phyloP scores from a whole-genome alignment of 129 eudicot genomes.

The Helichrysum umbraculigerum region DNA sequence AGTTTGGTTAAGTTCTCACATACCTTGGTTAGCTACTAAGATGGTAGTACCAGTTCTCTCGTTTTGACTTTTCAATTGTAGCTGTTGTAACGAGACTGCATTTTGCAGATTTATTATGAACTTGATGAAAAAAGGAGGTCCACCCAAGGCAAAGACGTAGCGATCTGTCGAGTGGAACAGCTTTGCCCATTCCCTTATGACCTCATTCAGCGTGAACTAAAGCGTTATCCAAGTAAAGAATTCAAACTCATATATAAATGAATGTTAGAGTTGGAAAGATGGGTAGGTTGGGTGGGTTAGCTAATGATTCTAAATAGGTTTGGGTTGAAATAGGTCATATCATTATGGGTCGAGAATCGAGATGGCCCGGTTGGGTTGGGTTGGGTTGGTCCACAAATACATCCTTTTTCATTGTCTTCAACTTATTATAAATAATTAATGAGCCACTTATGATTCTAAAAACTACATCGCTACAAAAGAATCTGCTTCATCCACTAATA shows the following conservation, averaged over 20 bases:
- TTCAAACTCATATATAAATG: not conserved
- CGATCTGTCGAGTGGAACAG: constrained; percentile 96
- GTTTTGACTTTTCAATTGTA: not conserved
- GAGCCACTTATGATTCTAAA: not conserved
- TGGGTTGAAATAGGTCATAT: not conserved
- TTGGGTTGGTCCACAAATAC: not conserved
- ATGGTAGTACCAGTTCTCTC: not conserved
- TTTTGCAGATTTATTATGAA: constrained; percentile 80
- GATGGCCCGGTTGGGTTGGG: too few species aligned
- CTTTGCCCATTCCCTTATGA: too few species aligned
- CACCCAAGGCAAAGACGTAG: constrained; percentile 56
- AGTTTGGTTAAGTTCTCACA: not conserved
- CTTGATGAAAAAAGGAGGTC: constrained; percentile 82
- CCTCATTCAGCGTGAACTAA: too few species aligned
- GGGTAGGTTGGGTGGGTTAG: constrained; percentile 11
- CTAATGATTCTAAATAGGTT: not conserved
- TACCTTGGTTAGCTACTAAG: not conserved
- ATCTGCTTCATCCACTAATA: not conserved
- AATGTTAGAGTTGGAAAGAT: not conserved
- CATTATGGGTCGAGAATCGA: not conserved
- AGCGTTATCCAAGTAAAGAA: constrained; percentile 84
- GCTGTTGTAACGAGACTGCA: not conserved
- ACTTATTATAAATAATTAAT: too few species aligned
- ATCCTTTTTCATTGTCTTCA: not conserved
- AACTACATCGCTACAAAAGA: not conserved